These are phyloP conservation scores for Podila verticillata DNA, from an alignment of 192 early-diverging fungal species.

Conservation along the genomic window DNA sequence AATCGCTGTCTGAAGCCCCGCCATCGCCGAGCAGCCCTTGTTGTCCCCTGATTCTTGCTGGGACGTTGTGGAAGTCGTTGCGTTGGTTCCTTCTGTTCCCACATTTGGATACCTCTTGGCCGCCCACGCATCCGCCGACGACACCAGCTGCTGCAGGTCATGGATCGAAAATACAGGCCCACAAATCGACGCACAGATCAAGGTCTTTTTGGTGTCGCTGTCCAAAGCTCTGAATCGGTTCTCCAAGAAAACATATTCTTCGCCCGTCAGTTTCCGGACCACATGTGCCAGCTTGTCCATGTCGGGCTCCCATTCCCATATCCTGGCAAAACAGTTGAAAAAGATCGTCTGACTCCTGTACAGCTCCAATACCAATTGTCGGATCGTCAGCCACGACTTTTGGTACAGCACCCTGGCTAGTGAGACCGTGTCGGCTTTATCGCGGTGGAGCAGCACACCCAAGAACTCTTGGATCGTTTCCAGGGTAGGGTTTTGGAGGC, in stretches of 20 bases:
- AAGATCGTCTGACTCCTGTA: slow-evolving; percentile 31
- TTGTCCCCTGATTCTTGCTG: background rate
- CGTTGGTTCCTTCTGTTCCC: background rate
- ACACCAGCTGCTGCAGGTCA: slow-evolving; percentile 29
- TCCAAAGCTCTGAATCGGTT: slow-evolving; percentile 25
- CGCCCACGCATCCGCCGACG: slow-evolving; percentile 6
- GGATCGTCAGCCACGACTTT: slow-evolving; percentile 45
- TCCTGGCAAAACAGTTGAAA: slow-evolving; percentile 9
- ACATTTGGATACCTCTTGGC: background rate
- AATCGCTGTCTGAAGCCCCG: slow-evolving; percentile 33
- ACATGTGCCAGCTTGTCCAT: slow-evolving; percentile 12
- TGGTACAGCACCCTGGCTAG: slow-evolving; percentile 27
- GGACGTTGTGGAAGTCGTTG: background rate
- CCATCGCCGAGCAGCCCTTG: slow-evolving; percentile 33
- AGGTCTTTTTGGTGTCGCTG: slow-evolving; percentile 27
- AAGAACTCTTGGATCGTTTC: slow-evolving; percentile 38
- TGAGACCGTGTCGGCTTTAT: slow-evolving; percentile 13
- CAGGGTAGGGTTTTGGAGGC: slow-evolving; percentile 22
- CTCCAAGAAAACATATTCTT: slow-evolving; percentile 32
- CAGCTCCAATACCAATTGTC: slow-evolving; percentile 39
- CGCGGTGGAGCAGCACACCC: slow-evolving; percentile 12
- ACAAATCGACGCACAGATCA: slow-evolving; percentile 43
- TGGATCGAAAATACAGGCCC: slow-evolving; percentile 29
- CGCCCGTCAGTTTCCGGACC: slow-evolving; percentile 36
- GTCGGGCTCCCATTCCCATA: slow-evolving; percentile 31